Percentiles rank a stretch among this genome's conserved stretches.
phyloP scores from a whole-genome alignment of 768 basidiomycete genomes.

The Imleria badia region DNA sequence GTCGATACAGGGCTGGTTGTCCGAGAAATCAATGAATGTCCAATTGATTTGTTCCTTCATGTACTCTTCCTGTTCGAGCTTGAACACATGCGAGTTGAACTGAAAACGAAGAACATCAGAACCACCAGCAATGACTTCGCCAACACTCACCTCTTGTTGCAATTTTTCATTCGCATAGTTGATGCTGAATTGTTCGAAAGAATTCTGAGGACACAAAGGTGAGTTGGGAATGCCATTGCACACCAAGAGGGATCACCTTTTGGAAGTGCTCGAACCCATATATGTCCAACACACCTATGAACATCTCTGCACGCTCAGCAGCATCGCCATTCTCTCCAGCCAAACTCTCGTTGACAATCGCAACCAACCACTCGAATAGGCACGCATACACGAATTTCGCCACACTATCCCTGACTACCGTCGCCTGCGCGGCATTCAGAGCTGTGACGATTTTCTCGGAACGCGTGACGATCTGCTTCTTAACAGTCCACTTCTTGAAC shows the following conservation, averaged over 20 bases:
- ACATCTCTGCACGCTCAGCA: conserved; percentile 90
- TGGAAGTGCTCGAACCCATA: conserved; percentile 98
- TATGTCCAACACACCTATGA: conserved; percentile 98
- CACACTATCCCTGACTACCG: conserved; percentile 92
- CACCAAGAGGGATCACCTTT: conserved; percentile 52
- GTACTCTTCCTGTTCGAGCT: conserved; percentile 99
- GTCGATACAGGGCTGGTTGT: conserved; percentile 99
- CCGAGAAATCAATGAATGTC: conserved; percentile 99
- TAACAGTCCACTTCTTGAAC: conserved; percentile 98
- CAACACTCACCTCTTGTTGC: conserved; percentile 81
- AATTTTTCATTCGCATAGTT: conserved; percentile 99
- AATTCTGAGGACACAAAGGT: conserved; percentile 51
- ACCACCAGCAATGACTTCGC: not conserved
- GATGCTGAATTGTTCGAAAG: conserved; percentile 98
- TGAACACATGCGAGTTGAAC: conserved; percentile 99
- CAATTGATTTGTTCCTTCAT: conserved; percentile 98
- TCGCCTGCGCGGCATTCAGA: conserved; percentile 85
- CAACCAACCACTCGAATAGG: conserved; percentile 97
- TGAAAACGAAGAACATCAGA: conserved; percentile 33
- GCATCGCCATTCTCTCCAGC: conserved; percentile 94
- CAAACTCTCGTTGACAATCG: conserved; percentile 95
- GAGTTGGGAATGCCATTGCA: not conserved
- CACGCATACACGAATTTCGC: conserved; percentile 99
- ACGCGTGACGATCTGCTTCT: conserved; percentile 94
- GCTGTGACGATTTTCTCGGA: conserved; percentile 93